These are phyloP conservation scores for Xylaria palmicola DNA, from an alignment of 495 filamentous ascomycete species.

Conservation along the genomic window DNA sequence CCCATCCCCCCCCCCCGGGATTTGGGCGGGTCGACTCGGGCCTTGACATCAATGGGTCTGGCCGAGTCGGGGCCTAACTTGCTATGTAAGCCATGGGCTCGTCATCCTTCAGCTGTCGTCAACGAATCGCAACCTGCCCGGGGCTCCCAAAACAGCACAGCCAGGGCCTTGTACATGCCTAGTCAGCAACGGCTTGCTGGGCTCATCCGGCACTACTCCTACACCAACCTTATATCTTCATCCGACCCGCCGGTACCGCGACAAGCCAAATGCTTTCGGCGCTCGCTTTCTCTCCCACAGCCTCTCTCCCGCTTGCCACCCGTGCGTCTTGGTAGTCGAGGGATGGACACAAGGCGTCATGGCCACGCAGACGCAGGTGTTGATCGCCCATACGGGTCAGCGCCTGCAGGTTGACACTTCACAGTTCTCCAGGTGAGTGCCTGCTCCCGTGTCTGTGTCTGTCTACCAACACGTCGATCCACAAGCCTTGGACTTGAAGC, in stretches of 20 bases:
- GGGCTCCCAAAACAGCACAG: not conserved
- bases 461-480: not conserved
- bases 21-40: not conserved
- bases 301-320: not conserved
- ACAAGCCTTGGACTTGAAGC: not conserved
- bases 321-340: constrained; percentile 11
- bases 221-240: not conserved
- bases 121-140: constrained; percentile 1
- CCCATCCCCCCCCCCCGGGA: not conserved
- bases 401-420: constrained; percentile 70
- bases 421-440: constrained; percentile 65
- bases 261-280: not conserved
- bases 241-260: not conserved
- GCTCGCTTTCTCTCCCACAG: not conserved
- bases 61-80: not conserved
- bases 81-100: constrained; percentile 1
- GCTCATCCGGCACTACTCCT: not conserved
- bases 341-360: constrained; percentile 38
- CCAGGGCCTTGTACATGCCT: not conserved
- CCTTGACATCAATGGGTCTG: not conserved
- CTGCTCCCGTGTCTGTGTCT: not conserved
- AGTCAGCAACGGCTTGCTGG: not conserved
- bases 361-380: constrained; percentile 76
- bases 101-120: not conserved
- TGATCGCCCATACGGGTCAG: constrained; percentile 86